These are phyloP conservation scores for Blastocladiella britannica DNA, from an alignment of 192 early-diverging fungal species.

Conservation along the genomic window DNA sequence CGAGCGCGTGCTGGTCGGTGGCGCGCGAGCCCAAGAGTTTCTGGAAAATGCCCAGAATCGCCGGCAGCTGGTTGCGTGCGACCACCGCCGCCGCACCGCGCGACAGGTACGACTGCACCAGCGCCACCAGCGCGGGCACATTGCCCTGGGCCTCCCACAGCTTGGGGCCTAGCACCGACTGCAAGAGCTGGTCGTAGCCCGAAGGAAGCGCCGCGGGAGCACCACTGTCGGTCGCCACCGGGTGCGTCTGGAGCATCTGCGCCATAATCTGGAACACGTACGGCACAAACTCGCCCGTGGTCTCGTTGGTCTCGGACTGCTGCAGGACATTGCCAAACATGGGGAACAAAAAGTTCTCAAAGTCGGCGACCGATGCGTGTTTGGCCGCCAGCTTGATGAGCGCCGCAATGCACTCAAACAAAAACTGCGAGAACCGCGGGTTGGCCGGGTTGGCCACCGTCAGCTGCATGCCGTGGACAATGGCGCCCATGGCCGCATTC, in stretches of 20 bases:
- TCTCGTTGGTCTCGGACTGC: no score
- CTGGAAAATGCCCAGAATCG: slow-evolving; percentile 83
- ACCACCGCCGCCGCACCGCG: slow-evolving; percentile 50
- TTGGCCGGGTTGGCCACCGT: slow-evolving; percentile 69
- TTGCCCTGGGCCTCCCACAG: slow-evolving; percentile 80
- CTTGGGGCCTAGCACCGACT: slow-evolving; percentile 56
- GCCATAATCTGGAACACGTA: slow-evolving; percentile 94
- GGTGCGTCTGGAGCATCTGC: slow-evolving; percentile 63
- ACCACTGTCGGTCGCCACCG: slow-evolving; percentile 16
- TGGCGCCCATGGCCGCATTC: background rate
- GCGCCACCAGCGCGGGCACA: slow-evolving; percentile 76
- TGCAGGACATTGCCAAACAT: slow-evolving; percentile 76
- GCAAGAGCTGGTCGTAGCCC: slow-evolving; percentile 49
- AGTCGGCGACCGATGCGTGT: slow-evolving; percentile 41
- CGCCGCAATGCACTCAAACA: slow-evolving; percentile 80
- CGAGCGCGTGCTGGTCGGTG: slow-evolving; percentile 72
- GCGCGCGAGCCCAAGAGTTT: slow-evolving; percentile 64
- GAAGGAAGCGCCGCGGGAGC: slow-evolving; percentile 43
- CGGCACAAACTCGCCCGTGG: slow-evolving; percentile 80
- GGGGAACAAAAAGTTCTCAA: slow-evolving; percentile 69
- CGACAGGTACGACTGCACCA: slow-evolving; percentile 68
- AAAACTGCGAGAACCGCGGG: slow-evolving; percentile 91
- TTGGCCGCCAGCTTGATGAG: slow-evolving; percentile 64
- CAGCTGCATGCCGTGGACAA: background rate
- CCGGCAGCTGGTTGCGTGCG: slow-evolving; percentile 43